Evolutionary conservation across 257 asterid genomes (phyloP), one percentile per base, ranked within the genome.

Genomic region (Pogostemon cablin): DNA sequence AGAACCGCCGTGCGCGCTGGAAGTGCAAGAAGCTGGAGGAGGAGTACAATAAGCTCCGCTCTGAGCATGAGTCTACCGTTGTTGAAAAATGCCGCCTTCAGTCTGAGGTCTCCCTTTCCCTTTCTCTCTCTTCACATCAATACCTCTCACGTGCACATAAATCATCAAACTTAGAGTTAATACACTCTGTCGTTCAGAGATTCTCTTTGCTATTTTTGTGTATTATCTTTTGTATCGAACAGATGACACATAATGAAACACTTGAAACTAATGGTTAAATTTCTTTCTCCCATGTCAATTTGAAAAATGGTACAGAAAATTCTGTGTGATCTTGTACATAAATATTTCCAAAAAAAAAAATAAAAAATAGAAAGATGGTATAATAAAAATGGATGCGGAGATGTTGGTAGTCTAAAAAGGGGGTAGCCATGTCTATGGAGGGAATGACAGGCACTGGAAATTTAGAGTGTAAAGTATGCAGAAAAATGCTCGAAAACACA

Each of bases 1-100:
- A 93, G 74, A 93, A 93, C 83, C 60, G 96, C 15, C 62, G 98
- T 65, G 97, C 95, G 5, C 74, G 98, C 34, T 93, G 98, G 98
- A 87, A 80, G 95, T 77, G 76, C 72, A 87, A 93, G 87, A 93
- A 77, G 76, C 83, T 90, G 6, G 98, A 93, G 81, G 98, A 93
- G 9, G 97, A 93, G 77, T 93, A 80, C 75, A 62, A 83, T 41
- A 83, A 72, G 63, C 85, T 93, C 55, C 76, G 78, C 60, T 42
- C 87, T 1, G 72, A 86, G 35, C 97, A 84, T 2, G 90, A 90
- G 0, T 62, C 62, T 50, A 73, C 88, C 58, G 77, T 88, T 0
- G 59, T 84, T 4, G 88, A 92, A 2, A 92, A 92, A 77, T 88
- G 91, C 83, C 80, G 81, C 43, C 96, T 92, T 35, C 89, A 92